phyloP scores from a whole-genome alignment of 306 rosid genomes.

The Cicer pinnatifidum region DNA sequence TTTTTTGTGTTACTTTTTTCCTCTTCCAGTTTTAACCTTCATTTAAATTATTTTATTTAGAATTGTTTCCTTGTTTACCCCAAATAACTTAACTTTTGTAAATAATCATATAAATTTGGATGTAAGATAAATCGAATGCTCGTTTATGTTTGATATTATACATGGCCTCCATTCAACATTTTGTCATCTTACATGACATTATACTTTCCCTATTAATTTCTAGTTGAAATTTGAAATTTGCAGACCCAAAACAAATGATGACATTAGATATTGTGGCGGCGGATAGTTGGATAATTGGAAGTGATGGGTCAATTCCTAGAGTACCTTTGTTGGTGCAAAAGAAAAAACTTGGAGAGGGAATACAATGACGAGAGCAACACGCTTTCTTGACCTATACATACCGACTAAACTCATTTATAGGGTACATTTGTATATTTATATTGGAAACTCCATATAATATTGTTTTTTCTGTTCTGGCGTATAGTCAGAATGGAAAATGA shows the following conservation, averaged over 20 bases:
- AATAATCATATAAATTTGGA: too few relatives aligned
- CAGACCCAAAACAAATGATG: conserved; percentile 80
- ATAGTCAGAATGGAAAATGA: neutral
- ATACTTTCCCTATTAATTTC: too few relatives aligned
- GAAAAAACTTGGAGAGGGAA: conserved; percentile 54
- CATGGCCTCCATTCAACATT: neutral
- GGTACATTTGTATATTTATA: conserved; percentile 53
- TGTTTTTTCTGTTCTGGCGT: neutral
- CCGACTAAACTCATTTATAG: conserved; percentile 45
- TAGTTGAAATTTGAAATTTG: conserved; percentile 24
- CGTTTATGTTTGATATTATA: conserved; percentile 5
- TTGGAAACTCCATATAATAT: conserved; percentile 10
- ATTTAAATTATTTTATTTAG: too few relatives aligned
- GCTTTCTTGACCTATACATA: conserved; percentile 38
- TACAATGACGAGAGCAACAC: conserved; percentile 50
- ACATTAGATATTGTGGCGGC: conserved; percentile 65
- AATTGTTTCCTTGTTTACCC: too few relatives aligned
- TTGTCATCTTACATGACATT: neutral
- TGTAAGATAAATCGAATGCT: too few relatives aligned
- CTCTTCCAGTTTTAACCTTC: too few relatives aligned
- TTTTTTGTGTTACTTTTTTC: too few relatives aligned
- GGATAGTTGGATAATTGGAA: conserved; percentile 78
- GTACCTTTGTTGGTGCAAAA: conserved; percentile 84
- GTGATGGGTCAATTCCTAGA: conserved; percentile 74
- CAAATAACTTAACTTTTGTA: too few relatives aligned